A percentile compares a stretch with the other conserved stretches of the same genome.
phyloP scores from a whole-genome alignment of 768 basidiomycete species.

The Tephrocybe sp. region DNA sequence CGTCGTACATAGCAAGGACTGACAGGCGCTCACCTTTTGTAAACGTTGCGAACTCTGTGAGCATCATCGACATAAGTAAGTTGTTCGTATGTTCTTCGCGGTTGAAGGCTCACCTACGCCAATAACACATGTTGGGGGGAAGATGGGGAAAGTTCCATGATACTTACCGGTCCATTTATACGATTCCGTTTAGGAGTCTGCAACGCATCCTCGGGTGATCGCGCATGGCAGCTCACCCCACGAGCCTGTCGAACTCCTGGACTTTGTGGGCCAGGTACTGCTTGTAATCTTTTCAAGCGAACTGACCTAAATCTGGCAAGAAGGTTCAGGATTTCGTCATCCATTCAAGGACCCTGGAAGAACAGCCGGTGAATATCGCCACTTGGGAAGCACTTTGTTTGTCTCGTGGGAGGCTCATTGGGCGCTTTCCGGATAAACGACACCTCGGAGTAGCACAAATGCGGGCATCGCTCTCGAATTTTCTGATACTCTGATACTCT shows the following conservation, averaged over 20 bases:
- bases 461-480: no score
- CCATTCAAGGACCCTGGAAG: conserved; percentile 10
- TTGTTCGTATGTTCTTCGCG: background rate
- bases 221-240: conserved; percentile 19
- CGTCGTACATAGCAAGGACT: conserved; percentile 1
- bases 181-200: conserved; percentile 12
- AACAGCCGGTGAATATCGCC: conserved; percentile 8
- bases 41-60: conserved; percentile 55
- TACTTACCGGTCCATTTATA: conserved; percentile 25
- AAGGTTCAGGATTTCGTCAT: conserved; percentile 17
- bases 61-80: background rate
- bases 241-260: conserved; percentile 14
- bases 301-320: conserved; percentile 16
- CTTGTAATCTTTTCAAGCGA: conserved; percentile 11
- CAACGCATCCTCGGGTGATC: conserved; percentile 18
- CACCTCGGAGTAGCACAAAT: no score
- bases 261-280: conserved; percentile 12
- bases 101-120: conserved; percentile 47
- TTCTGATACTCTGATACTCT: no score
- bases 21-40: conserved; percentile 41
- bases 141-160: conserved; percentile 13
- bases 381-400: conserved; percentile 16
- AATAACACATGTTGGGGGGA: conserved; percentile 52
- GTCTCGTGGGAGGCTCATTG: conserved; percentile 17
- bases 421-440: conserved; percentile 1